phyloP scores from a whole-genome alignment of 208 protist genomes.

The Trichomonas vaginalis region DNA sequence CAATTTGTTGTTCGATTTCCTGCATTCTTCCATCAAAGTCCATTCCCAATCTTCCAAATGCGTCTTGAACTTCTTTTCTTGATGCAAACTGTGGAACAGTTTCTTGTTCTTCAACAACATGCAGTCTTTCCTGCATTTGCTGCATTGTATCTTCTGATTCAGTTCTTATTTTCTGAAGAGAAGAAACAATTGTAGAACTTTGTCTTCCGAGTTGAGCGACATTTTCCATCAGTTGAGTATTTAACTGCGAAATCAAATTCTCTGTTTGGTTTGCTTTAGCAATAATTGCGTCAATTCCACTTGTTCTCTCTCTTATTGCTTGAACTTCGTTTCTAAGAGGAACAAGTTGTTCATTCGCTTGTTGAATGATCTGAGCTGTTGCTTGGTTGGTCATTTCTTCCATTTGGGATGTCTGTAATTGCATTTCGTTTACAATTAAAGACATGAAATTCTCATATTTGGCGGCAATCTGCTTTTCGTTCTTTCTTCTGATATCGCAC shows the following conservation, averaged over 20 bases:
- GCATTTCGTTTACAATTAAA: constrained; percentile 12
- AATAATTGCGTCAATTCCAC: background rate
- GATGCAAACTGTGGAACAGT: background rate
- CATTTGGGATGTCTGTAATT: background rate
- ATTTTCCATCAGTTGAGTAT: background rate
- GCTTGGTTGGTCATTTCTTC: background rate
- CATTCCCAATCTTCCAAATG: background rate
- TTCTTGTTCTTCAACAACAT: background rate
- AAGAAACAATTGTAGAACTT: background rate
- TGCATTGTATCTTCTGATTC: background rate
- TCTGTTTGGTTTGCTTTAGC: background rate
- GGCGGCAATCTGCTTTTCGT: background rate
- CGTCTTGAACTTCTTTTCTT: background rate
- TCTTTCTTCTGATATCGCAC: background rate
- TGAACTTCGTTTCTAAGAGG: background rate
- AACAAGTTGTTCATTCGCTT: background rate
- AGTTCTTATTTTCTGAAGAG: background rate
- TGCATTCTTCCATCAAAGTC: background rate
- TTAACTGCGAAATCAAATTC: background rate
- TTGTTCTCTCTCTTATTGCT: background rate
- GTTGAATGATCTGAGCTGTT: background rate
- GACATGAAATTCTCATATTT: background rate
- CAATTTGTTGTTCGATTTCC: background rate
- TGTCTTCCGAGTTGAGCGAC: background rate
- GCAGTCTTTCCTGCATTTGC: background rate